A percentile compares a stretch with the other conserved stretches of the same genome.
Evolutionary conservation across 2,329 filamentous ascomycete species (phyloP).

Genomic region (Teratosphaeria destructans): DNA sequence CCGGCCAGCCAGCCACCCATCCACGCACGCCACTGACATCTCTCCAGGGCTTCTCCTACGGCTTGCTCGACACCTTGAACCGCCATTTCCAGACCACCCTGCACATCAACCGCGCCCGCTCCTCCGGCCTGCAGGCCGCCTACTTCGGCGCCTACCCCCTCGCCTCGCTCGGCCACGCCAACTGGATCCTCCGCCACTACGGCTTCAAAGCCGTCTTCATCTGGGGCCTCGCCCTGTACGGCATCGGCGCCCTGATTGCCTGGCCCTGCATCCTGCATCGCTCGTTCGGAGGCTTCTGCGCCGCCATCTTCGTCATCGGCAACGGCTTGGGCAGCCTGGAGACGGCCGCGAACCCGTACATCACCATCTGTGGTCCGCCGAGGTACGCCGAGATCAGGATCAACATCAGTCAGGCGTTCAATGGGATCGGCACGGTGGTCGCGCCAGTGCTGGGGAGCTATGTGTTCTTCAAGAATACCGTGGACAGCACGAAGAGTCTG

Average conservation of each 20-base stretch:
- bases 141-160: conserved; percentile 43
- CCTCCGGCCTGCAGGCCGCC: conserved; percentile 38
- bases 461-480: conserved; percentile 50
- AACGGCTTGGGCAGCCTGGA: conserved; percentile 46
- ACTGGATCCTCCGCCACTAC: conserved; percentile 40
- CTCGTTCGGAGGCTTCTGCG: conserved; percentile 51
- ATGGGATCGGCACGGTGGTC: conserved; percentile 47
- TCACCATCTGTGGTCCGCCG: conserved; percentile 48
- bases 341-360: conserved; percentile 47
- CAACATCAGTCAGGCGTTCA: conserved; percentile 49
- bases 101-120: conserved; percentile 33
- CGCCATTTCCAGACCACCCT: conserved; percentile 38
- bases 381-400: conserved; percentile 49
- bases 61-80: conserved; percentile 33
- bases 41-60: conserved; percentile 42
- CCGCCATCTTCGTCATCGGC: conserved; percentile 46
- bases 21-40: background rate
- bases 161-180: conserved; percentile 36
- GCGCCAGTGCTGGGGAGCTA: conserved; percentile 50
- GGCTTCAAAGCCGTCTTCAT: conserved; percentile 40
- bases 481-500: conserved; percentile 39
- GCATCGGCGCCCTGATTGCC: conserved; percentile 47
- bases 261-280: conserved; percentile 48
- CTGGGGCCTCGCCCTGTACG: conserved; percentile 45
- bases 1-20: background rate